A percentile compares a stretch with the other conserved stretches of the same genome.
phyloP scores from a whole-genome alignment of 139 green algal species.

The Picochlorum sp. region DNA sequence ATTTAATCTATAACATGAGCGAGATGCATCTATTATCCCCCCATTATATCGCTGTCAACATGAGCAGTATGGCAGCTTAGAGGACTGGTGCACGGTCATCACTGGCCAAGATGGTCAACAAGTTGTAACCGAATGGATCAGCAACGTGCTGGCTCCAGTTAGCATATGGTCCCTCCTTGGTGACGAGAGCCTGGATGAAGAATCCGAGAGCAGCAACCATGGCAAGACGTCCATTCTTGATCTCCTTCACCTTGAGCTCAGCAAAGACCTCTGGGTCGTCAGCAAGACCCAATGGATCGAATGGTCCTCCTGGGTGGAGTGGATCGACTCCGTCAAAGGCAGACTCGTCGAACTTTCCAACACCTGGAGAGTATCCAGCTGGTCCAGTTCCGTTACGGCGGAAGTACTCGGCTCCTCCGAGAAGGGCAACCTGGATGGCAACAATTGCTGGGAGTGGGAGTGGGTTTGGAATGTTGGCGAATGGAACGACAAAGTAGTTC shows the following conservation, averaged over 20 bases:
- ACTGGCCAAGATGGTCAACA: slow-evolving; percentile 61
- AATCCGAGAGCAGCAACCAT: slow-evolving; percentile 80
- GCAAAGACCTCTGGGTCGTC: slow-evolving; percentile 85
- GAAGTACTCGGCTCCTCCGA: slow-evolving; percentile 85
- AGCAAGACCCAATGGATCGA: slow-evolving; percentile 91
- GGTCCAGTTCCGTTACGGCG: slow-evolving; percentile 62
- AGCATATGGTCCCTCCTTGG: slow-evolving; percentile 89
- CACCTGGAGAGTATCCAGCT: slow-evolving; percentile 75
- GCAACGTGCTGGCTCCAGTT: slow-evolving; percentile 90
- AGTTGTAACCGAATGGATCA: slow-evolving; percentile 94
- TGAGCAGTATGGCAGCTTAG: slow-evolving; percentile 32
- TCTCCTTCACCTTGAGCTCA: slow-evolving; percentile 97
- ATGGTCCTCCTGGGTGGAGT: slow-evolving; percentile 90
- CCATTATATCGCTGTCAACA: background rate
- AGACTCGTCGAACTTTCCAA: slow-evolving; percentile 83
- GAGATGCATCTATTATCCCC: background rate
- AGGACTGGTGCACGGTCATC: slow-evolving; percentile 76
- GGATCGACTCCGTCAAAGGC: slow-evolving; percentile 84
- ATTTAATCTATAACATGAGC: slow-evolving; percentile 7
- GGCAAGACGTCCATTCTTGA: slow-evolving; percentile 94
- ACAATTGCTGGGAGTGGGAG: slow-evolving; percentile 76
- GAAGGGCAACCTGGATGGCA: slow-evolving; percentile 70
- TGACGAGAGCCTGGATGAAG: slow-evolving; percentile 75
- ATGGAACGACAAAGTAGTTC: slow-evolving; percentile 92
- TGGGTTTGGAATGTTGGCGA: slow-evolving; percentile 76